phyloP scores from a whole-genome alignment of 768 basidiomycete genomes.

The Myochromella boudieri region DNA sequence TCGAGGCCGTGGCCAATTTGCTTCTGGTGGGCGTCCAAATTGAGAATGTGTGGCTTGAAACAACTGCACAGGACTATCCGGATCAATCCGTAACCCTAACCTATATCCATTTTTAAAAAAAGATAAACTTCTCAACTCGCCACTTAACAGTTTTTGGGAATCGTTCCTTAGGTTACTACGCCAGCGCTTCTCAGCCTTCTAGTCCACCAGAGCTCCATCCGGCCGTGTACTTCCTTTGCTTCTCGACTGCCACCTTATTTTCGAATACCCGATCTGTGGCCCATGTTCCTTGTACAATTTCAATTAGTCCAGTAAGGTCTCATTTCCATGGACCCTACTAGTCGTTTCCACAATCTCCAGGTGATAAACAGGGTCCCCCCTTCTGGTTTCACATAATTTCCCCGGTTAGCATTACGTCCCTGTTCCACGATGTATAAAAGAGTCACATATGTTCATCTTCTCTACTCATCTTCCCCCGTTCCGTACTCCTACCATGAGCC shows the following conservation, averaged over 20 bases:
- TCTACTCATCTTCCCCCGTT: conserved; percentile 7
- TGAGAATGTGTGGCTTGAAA: conserved; percentile 37
- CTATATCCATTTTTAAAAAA: too few species aligned
- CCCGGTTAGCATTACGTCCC: conserved; percentile 13
- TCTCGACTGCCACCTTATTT: conserved; percentile 1
- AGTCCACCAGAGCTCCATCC: conserved; percentile 5
- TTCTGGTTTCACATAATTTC: neutral
- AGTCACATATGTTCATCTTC: conserved; percentile 9
- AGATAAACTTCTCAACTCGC: too few species aligned
- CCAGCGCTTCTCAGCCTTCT: conserved; percentile 3
- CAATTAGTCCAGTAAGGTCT: conserved; percentile 2
- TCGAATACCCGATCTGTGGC: neutral
- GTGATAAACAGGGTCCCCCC: conserved; percentile 5
- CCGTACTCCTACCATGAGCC: conserved; percentile 17
- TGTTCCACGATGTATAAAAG: conserved; percentile 7
- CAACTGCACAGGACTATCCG: conserved; percentile 38
- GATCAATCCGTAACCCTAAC: conserved; percentile 39
- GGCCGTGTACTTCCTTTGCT: conserved; percentile 1
- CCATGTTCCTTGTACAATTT: conserved; percentile 7
- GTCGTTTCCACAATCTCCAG: neutral
- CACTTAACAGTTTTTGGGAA: too few species aligned
- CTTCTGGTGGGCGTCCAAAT: conserved; percentile 25
- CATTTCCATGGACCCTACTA: neutral
- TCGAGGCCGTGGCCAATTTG: conserved; percentile 36
- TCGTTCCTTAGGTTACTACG: too few species aligned